These are phyloP conservation scores for Rhizoctonia solani DNA, from an alignment of 1,284 basidiomycete genomes.

Conservation along the genomic window DNA sequence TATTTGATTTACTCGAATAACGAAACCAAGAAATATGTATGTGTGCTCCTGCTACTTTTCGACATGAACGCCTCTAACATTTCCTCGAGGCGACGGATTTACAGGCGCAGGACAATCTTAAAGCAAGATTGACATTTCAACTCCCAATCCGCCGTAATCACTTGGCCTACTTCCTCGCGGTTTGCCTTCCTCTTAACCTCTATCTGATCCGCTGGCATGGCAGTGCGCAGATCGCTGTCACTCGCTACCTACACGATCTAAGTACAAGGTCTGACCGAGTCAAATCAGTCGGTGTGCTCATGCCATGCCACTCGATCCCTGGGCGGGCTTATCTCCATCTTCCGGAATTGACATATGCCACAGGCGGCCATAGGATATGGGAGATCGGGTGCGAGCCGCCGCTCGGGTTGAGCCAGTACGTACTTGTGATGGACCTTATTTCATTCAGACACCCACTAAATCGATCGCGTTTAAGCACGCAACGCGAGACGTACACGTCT, in stretches of 20 bases:
- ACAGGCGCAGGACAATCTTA: conserved; percentile 22
- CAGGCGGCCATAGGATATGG: conserved; percentile 63
- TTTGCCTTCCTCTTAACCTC: conserved; percentile 61
- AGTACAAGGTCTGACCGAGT: conserved; percentile 45
- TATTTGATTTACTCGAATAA: conserved; percentile 58
- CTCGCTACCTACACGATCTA: conserved; percentile 58
- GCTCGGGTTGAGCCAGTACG: conserved; percentile 57
- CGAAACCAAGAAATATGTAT: background rate
- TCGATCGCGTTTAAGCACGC: conserved; percentile 46
- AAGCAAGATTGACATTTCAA: conserved; percentile 33
- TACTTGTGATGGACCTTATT: conserved; percentile 34
- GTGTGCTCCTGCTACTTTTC: conserved; percentile 31
- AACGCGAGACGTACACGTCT: conserved; percentile 66
- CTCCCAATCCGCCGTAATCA: conserved; percentile 49
- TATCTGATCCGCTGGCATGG: conserved; percentile 78
- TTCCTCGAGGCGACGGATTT: too few species aligned
- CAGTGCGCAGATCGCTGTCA: conserved; percentile 74
- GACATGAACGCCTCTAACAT: background rate
- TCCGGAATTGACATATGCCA: conserved; percentile 39
- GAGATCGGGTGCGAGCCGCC: conserved; percentile 91
- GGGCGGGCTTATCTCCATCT: conserved; percentile 90
- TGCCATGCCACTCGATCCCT: conserved; percentile 98
- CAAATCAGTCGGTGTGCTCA: conserved; percentile 76
- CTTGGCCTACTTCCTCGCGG: conserved; percentile 52
- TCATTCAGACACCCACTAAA: conserved; percentile 19